phyloP scores from a whole-genome alignment of 1,284 basidiomycete genomes.

The Rhodotorula sp. region DNA sequence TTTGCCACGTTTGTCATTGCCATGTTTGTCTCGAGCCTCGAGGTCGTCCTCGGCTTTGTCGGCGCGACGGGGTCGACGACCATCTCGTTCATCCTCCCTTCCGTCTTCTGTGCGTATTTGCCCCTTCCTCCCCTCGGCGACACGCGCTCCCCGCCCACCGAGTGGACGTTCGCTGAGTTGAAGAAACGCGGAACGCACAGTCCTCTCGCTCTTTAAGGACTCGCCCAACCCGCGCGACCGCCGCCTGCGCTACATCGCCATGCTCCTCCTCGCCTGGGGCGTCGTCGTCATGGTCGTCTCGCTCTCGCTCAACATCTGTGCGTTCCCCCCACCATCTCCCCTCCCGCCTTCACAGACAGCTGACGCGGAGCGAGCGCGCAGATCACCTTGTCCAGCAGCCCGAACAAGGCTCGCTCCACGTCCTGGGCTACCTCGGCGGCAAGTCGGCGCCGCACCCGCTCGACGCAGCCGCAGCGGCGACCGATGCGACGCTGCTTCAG shows the following conservation, averaged over 20 bases:
- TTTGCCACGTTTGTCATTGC: conserved; percentile 67
- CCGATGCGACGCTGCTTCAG: too few relatives aligned
- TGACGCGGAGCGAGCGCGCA: neutral
- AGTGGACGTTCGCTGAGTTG: neutral
- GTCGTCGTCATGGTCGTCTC: conserved; percentile 81
- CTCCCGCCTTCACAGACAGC: too few relatives aligned
- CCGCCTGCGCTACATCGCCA: conserved; percentile 62
- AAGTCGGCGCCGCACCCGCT: conserved; percentile 10
- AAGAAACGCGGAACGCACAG: too few relatives aligned
- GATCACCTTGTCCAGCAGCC: conserved; percentile 24
- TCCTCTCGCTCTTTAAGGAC: conserved; percentile 64
- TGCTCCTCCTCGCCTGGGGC: conserved; percentile 74
- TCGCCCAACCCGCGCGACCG: conserved; percentile 57
- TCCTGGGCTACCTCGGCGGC: conserved; percentile 26
- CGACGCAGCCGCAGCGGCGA: neutral
- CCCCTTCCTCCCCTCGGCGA: conserved; percentile 45
- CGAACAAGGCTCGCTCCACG: conserved; percentile 7
- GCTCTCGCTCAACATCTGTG: conserved; percentile 42
- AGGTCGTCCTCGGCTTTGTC: conserved; percentile 84
- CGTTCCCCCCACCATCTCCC: neutral
- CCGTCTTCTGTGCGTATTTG: conserved; percentile 58
- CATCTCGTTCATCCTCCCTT: conserved; percentile 95
- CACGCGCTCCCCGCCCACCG: neutral
- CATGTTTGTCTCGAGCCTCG: conserved; percentile 77
- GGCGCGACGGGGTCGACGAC: conserved; percentile 94